Conservation (phyloP, 2,329 filamentous ascomycete species). For the Phialocephala subalpina region DNA sequence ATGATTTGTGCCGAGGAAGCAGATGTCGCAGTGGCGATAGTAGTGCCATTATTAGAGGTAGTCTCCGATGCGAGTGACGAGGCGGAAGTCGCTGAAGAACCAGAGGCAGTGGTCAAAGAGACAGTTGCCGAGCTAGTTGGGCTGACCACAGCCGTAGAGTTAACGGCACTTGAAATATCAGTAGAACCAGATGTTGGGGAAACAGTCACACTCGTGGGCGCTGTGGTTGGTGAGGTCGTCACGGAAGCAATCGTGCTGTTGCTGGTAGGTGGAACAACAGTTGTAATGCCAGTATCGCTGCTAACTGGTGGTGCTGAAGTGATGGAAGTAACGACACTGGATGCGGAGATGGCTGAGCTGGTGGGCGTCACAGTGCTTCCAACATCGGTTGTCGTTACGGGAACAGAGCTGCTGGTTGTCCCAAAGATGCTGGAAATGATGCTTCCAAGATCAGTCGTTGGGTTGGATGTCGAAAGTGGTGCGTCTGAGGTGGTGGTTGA, state of each 20-base stretch:
- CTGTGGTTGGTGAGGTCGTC: not conserved
- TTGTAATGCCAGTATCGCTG: not conserved
- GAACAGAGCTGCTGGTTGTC: not conserved
- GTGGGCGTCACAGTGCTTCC: slow-evolving; percentile 6
- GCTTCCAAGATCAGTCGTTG: slow-evolving; percentile 13
- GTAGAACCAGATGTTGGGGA: slow-evolving; percentile 9
- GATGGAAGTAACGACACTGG: not conserved
- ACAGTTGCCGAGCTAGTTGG: slow-evolving; percentile 2
- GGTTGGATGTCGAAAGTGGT: not conserved
- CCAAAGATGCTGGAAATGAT: slow-evolving; percentile 24
- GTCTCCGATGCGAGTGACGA: slow-evolving; percentile 6
- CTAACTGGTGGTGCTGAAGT: not conserved
- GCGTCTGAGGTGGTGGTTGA: not conserved
- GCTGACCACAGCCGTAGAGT: not conserved
- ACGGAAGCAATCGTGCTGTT: slow-evolving; percentile 6
- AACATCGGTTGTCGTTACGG: not conserved
- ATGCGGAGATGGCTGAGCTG: not conserved
- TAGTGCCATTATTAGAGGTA: slow-evolving; percentile 20
- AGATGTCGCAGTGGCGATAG: slow-evolving; percentile 14
- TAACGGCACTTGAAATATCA: not conserved
- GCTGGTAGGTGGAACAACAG: not conserved
- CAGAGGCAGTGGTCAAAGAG: slow-evolving; percentile 8
- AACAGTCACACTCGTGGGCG: slow-evolving; percentile 1
- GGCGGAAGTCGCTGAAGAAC: slow-evolving; percentile 1
- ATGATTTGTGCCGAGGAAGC: slow-evolving; percentile 9